Percentiles rank a stretch among this genome's conserved stretches.
Evolutionary conservation across 352 stramenopile species (phyloP).

Genomic region (Pythium angustatum): DNA sequence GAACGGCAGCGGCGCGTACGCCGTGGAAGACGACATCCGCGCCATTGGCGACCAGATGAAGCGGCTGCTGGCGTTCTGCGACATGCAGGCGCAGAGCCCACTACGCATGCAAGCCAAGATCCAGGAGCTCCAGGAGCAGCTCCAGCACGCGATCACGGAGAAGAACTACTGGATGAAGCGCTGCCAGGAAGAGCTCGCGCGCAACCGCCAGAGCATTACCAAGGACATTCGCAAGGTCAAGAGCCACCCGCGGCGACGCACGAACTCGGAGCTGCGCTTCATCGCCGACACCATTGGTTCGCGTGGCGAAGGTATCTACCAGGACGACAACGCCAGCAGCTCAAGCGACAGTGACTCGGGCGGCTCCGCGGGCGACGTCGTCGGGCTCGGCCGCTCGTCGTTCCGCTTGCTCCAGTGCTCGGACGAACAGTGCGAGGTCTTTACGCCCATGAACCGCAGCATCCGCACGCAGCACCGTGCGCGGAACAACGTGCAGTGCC

Average conservation of each 20-base stretch:
- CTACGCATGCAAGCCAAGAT: constrained; percentile 78
- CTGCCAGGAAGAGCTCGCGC: constrained; percentile 67
- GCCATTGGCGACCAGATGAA: constrained; percentile 81
- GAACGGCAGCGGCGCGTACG: constrained; percentile 37
- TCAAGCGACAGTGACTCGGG: constrained; percentile 43
- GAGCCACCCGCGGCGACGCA: constrained; percentile 57
- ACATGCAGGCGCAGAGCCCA: constrained; percentile 69
- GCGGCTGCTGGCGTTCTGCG: constrained; percentile 78
- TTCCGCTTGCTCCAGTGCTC: constrained; percentile 86
- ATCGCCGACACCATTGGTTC: constrained; percentile 79
- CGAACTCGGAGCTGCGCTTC: constrained; percentile 84
- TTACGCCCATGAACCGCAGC: constrained; percentile 83
- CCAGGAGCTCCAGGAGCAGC: constrained; percentile 74
- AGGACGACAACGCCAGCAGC: constrained; percentile 43
- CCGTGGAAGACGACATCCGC: constrained; percentile 77
- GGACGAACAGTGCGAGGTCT: constrained; percentile 88
- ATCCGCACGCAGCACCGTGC: constrained; percentile 84
- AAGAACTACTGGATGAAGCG: constrained; percentile 92
- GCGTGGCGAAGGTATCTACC: constrained; percentile 73
- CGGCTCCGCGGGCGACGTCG: constrained; percentile 37
- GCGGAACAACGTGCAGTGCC: constrained; percentile 88
- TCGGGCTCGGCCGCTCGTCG: constrained; percentile 45
- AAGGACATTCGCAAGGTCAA: constrained; percentile 45
- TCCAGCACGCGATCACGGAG: constrained; percentile 71
- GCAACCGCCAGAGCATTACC: constrained; percentile 39